Evolutionary conservation across 371 early-diverging fungal species (phyloP), one percentile per base, ranked within the genome.

Genomic region (Nematocida ausubeli): DNA sequence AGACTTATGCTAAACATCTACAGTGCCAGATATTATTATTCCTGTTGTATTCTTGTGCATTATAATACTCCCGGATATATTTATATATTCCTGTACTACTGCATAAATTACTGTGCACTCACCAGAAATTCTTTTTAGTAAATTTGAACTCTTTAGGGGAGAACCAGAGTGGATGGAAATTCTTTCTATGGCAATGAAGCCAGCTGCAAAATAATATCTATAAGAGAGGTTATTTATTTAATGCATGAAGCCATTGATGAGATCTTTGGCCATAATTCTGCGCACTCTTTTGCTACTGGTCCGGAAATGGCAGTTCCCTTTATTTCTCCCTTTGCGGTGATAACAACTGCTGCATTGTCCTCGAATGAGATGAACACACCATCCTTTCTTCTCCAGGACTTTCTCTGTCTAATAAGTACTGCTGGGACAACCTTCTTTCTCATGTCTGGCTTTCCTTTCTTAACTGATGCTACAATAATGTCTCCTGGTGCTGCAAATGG

Each of bases 401-500:
- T 96, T 86, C 96, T 92, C 89, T 99, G 99, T 85, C 99, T 95
- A 80, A 98, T 90, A 83, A 98, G 91, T 85, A 99, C 95, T 81
- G 95, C 97, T 84, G 95, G 94, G 90, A 93, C 92, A 82, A 99
- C 92, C 90, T 98, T 99, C 92, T 99, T 99, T 88, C 97, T 90
- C 87, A 98, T 89, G 86, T 99, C 98, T 73, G 98, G 97, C 91
- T 97, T 97, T 85, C 99, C 99, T 92, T 99, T 99, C 90, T 96
- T 95, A 88, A 96, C 97, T 79, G 98, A 93, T 82, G 94, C 94
- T 81, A 97, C 90, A 75, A 98, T 90, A 92, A 99, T 94, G 90
- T 99, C 99, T 87, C 99, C 99, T 80, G 92, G 93, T 88, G 95
- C 94, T 86, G 95, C 98, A 82, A 95, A 91, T 69, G 99, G 98